phyloP scores from a whole-genome alignment of 495 filamentous ascomycete species.

The Stereocaulon alpinum region DNA sequence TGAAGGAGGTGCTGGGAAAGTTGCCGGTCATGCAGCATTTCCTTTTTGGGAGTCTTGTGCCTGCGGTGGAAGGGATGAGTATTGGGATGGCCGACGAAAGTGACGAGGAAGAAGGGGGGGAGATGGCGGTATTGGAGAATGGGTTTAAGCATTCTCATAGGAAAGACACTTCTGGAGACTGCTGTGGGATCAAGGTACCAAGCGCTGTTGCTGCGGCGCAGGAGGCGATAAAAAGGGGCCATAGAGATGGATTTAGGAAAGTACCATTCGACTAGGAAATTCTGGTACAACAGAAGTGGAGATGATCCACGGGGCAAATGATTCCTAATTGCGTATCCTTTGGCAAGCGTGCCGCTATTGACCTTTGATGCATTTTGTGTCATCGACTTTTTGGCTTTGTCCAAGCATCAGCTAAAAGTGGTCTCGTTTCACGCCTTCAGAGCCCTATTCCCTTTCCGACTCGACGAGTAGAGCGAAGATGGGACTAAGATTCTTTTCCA shows the following conservation, averaged over 20 bases:
- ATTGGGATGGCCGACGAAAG: constrained; percentile 38
- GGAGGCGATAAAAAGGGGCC: constrained; percentile 69
- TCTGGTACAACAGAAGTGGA: too few relatives aligned
- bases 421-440: too few relatives aligned
- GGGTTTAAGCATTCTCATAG: constrained; percentile 61
- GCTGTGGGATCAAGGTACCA: constrained; percentile 96
- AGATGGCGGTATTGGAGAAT: constrained; percentile 47
- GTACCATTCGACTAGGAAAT: constrained; percentile 74
- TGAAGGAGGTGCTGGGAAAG: constrained; percentile 84
- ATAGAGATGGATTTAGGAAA: constrained; percentile 55
- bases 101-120: constrained; percentile 43
- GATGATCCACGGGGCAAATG: too few relatives aligned
- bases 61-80: constrained; percentile 68
- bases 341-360: too few relatives aligned
- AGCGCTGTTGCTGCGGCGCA: constrained; percentile 80
- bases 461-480: too few relatives aligned
- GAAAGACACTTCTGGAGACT: constrained; percentile 77
- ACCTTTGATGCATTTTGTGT: too few relatives aligned
- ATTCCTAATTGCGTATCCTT: too few relatives aligned
- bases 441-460: too few relatives aligned
- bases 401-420: too few relatives aligned
- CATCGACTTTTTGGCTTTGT: too few relatives aligned
- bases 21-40: constrained; percentile 98
- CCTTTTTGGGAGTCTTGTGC: constrained; percentile 75
- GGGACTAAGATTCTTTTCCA: too few relatives aligned